Evolutionary conservation across 108 stramenopile genomes (phyloP).

Genomic region (Conticribra weissflogii): DNA sequence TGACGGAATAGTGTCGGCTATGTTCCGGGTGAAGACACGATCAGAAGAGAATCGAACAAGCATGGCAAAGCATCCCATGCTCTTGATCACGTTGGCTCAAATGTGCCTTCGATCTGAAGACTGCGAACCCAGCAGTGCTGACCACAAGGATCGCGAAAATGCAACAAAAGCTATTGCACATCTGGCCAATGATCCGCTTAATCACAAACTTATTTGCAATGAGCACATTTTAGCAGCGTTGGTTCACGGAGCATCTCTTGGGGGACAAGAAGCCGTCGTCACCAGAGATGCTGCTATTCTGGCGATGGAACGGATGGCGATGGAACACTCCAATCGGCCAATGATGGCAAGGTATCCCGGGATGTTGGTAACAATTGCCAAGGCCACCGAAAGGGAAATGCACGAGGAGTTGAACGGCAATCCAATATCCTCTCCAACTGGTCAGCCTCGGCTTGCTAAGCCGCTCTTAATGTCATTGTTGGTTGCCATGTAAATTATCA

Average conservation of each 20-base stretch:
- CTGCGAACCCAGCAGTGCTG: conserved; percentile 16
- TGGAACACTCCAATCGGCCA: conserved; percentile 74
- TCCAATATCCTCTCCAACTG: conserved; percentile 12
- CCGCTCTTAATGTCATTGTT: conserved; percentile 82
- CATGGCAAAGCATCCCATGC: conserved; percentile 73
- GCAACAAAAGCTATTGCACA: conserved; percentile 84
- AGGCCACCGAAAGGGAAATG: conserved; percentile 79
- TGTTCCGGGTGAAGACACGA: conserved; percentile 84
- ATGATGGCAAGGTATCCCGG: conserved; percentile 81
- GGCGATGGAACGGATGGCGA: conserved; percentile 83
- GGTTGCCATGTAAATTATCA: conserved; percentile 83
- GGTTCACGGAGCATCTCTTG: conserved; percentile 58
- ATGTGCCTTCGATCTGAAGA: conserved; percentile 38
- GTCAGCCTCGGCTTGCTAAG: conserved; percentile 74
- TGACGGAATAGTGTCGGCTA: conserved; percentile 69
- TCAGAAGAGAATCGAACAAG: conserved; percentile 72
- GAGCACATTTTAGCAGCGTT: conserved; percentile 68
- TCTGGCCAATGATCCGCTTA: conserved; percentile 75
- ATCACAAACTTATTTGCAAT: conserved; percentile 72
- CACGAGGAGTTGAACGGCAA: conserved; percentile 51
- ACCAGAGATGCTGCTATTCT: conserved; percentile 77
- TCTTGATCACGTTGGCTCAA: conserved; percentile 72
- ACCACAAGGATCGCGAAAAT: conserved; percentile 72
- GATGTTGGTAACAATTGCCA: conserved; percentile 71
- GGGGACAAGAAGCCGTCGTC: conserved; percentile 36